Base-by-base conservation (phyloP, 2,329 filamentous ascomycete species). In the Beauveria asiatica region DNA sequence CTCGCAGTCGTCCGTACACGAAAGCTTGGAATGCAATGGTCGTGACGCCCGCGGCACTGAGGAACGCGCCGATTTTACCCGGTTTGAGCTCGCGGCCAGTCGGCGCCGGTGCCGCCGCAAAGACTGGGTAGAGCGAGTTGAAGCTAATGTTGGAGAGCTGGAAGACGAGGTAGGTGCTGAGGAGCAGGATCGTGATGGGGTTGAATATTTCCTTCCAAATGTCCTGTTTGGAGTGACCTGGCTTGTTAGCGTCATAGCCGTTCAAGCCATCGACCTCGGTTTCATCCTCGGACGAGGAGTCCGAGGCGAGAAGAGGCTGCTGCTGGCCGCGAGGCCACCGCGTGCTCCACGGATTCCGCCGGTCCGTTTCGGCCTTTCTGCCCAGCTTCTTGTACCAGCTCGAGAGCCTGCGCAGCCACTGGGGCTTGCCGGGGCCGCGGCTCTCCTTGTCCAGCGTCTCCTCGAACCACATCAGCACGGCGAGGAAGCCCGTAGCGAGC, bases 121-220 rank as follows among this genome's bases (percentile, higher is more conserved):
- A 99, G 58, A 97, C 93, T 1, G 94, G 94, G 68, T 95, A 99
- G 0, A 99, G 78, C 19, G 90, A 93, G 74, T 96, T 97, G 80
- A 92, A 99, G 3, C 91, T 92, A 65, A 97, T 91, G 72, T 97
- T 97, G 62, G 89, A 87, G 5, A 99, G 80, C 68, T 97, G 92
- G 70, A 97, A 99, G 54, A 97, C 87, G 48, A 97, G 83, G 69
- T 96, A 97, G 0, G 92, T 95, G 57, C 84, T 72, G 6, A 99
- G 82, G 0, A 99, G 81, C 3, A 95, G 77, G 13, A 97, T 72
- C 0, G 92, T 96, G 62, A 94, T 92, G 61, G 86, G 82, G 68
- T 90, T 96, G 55, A 93, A 80, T 1, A 96, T 69, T 48, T 81
- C 76, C n/a, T 72, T 76, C 74, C 79, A 79, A 1, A 73, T 61